phyloP scores from a whole-genome alignment of 345 rosid species.

The Brassica cretica region DNA sequence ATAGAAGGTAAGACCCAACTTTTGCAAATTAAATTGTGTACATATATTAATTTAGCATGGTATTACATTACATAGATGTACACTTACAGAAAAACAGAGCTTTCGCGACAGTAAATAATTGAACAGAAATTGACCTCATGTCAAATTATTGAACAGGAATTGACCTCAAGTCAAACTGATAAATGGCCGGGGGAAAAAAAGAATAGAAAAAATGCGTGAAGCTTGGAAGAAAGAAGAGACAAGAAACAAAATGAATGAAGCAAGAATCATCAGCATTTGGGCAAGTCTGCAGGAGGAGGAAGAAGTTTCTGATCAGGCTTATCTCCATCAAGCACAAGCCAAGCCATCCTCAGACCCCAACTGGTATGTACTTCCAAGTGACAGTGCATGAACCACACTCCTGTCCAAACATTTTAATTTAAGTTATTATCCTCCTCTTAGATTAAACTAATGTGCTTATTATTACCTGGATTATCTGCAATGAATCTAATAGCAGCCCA shows the following conservation, averaged over 20 bases:
- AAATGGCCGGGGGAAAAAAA: conserved; percentile 19
- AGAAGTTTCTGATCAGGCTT: conserved; percentile 61
- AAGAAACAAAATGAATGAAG: conserved; percentile 23
- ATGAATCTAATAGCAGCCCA: conserved; percentile 72
- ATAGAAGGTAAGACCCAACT: not conserved
- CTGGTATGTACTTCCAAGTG: conserved; percentile 78
- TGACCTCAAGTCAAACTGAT: conserved; percentile 40
- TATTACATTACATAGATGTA: conserved; percentile 29
- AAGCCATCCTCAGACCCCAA: conserved; percentile 78
- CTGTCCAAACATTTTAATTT: conserved; percentile 34
- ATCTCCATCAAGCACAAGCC: conserved; percentile 71
- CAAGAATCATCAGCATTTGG: conserved; percentile 47
- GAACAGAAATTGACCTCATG: conserved; percentile 40
- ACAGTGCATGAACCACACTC: conserved; percentile 81
- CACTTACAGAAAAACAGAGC: conserved; percentile 22
- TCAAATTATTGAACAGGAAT: conserved; percentile 37
- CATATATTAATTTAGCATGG: conserved; percentile 2
- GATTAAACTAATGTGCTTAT: conserved; percentile 14
- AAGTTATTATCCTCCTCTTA: conserved; percentile 8
- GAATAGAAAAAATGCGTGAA: conserved; percentile 9
- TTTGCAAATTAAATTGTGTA: conserved; percentile 8
- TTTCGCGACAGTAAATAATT: conserved; percentile 17
- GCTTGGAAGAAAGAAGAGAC: conserved; percentile 24
- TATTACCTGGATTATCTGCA: conserved; percentile 72
- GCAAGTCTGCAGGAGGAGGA: conserved; percentile 73